Evolutionary conservation across 140 eudicot species (phyloP).

Genomic region (Flaveria floridana): DNA sequence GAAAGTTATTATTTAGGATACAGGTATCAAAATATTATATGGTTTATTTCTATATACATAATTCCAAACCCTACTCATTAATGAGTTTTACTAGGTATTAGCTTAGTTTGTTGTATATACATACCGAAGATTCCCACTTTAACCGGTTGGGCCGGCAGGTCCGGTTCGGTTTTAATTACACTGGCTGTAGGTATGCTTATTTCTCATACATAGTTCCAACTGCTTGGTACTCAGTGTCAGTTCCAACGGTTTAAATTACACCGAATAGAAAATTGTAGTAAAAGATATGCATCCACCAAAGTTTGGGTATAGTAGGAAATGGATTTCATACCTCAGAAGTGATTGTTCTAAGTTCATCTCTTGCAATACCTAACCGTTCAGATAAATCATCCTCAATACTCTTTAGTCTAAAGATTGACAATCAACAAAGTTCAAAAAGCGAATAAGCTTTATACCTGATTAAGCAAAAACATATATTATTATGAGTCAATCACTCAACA

Average conservation of each 20-base stretch:
- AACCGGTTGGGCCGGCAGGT: too few species aligned
- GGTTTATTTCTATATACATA: too few species aligned
- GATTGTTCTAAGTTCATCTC: slow-evolving; percentile 45
- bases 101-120: too few species aligned
- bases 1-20: too few species aligned
- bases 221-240: slow-evolving; percentile 2
- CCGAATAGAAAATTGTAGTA: slow-evolving; percentile 9
- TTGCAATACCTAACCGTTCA: slow-evolving; percentile 35
- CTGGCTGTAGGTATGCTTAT: neutral
- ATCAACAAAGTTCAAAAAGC: slow-evolving; percentile 27
- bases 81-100: too few species aligned
- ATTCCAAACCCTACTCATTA: too few species aligned
- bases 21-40: too few species aligned
- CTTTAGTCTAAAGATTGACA: slow-evolving; percentile 49
- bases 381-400: slow-evolving; percentile 52
- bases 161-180: too few species aligned
- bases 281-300: neutral
- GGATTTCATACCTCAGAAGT: slow-evolving; percentile 47
- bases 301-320: slow-evolving; percentile 18
- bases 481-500: slow-evolving; percentile 11
- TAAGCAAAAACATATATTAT: slow-evolving; percentile 10
- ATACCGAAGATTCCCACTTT: too few species aligned
- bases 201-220: slow-evolving; percentile 3
- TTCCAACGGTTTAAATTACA: neutral
- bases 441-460: slow-evolving; percentile 14